These are phyloP conservation scores for Polytrichum commune DNA, from an alignment of 225 moss, liverwort and hornwort genomes.

Conservation along the genomic window DNA sequence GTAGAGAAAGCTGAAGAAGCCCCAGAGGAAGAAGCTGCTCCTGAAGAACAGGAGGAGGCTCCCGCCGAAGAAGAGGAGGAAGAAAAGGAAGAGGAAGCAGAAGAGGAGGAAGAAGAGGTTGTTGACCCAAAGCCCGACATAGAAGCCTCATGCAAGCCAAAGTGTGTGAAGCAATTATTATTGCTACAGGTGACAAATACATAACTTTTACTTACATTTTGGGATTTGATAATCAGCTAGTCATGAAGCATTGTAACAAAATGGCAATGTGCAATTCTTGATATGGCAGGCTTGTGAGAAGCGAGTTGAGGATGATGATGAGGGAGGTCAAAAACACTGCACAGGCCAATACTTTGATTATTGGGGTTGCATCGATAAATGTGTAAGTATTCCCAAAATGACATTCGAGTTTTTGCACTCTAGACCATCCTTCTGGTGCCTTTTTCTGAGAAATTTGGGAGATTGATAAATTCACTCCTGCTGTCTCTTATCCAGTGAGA, in stretches of 20 bases:
- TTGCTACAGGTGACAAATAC: slow-evolving; percentile 31
- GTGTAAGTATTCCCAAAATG: slow-evolving; percentile 28
- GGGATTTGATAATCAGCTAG: not conserved
- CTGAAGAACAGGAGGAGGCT: slow-evolving; percentile 22
- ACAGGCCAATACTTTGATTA: slow-evolving; percentile 69
- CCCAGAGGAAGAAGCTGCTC: slow-evolving; percentile 13
- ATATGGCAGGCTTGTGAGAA: slow-evolving; percentile 45
- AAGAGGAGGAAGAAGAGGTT: slow-evolving; percentile 42
- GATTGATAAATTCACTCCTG: too few relatives aligned
- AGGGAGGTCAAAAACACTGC: slow-evolving; percentile 52
- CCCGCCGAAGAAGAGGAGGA: slow-evolving; percentile 9
- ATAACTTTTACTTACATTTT: not conserved
- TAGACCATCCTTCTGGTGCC: not conserved
- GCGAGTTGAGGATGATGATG: slow-evolving; percentile 54
- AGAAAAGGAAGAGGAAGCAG: slow-evolving; percentile 19
- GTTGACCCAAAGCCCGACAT: slow-evolving; percentile 52
- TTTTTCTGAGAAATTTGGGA: too few relatives aligned
- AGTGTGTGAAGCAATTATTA: slow-evolving; percentile 58
- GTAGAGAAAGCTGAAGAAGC: slow-evolving; percentile 26
- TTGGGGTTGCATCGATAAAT: slow-evolving; percentile 69
- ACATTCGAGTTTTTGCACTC: not conserved
- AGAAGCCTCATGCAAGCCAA: slow-evolving; percentile 51
- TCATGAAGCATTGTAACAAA: too few relatives aligned
- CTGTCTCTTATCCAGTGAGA: too few relatives aligned
- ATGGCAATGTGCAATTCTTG: not conserved